Evolutionary conservation across 2,329 filamentous ascomycete genomes (phyloP).

Genomic region (Rhynchosporium agropyri): DNA sequence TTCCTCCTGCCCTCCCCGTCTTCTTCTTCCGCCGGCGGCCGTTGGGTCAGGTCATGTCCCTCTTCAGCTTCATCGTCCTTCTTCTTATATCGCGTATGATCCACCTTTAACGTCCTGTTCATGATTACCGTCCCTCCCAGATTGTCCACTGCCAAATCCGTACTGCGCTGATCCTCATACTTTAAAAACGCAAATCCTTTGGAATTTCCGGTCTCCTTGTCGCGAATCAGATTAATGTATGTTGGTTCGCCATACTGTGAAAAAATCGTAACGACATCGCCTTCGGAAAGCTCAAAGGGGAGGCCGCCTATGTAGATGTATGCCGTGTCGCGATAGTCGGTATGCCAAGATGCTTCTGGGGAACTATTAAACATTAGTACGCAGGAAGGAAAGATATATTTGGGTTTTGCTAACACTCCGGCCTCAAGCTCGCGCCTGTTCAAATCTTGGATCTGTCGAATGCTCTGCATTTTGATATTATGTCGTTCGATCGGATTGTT

Average conservation of each 20-base stretch:
- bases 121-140: slow-evolving; percentile 82
- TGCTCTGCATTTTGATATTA: slow-evolving; percentile 76
- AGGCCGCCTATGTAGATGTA: slow-evolving; percentile 96
- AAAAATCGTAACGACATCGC: slow-evolving; percentile 94
- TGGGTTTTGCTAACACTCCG: slow-evolving; percentile 63
- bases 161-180: slow-evolving; percentile 96
- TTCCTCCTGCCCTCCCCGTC: slow-evolving; percentile 49
- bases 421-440: slow-evolving; percentile 95
- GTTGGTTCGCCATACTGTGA: slow-evolving; percentile 96
- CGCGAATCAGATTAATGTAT: slow-evolving; percentile 87
- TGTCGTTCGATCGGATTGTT: neutral
- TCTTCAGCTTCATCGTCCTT: slow-evolving; percentile 75
- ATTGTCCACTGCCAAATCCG: slow-evolving; percentile 95
- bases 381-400: slow-evolving; percentile 5
- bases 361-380: slow-evolving; percentile 53
- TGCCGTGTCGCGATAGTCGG: slow-evolving; percentile 95
- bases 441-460: slow-evolving; percentile 87
- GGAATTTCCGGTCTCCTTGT: slow-evolving; percentile 95
- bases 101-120: slow-evolving; percentile 80
- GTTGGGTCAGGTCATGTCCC: slow-evolving; percentile 54
- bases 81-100: slow-evolving; percentile 89
- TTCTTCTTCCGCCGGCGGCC: slow-evolving; percentile 40
- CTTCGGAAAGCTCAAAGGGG: slow-evolving; percentile 89
- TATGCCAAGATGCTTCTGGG: slow-evolving; percentile 91
- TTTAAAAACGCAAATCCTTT: slow-evolving; percentile 96